Conservation (phyloP, 2,329 filamentous ascomycete genomes). For the Aspergillus eucalypticola region DNA sequence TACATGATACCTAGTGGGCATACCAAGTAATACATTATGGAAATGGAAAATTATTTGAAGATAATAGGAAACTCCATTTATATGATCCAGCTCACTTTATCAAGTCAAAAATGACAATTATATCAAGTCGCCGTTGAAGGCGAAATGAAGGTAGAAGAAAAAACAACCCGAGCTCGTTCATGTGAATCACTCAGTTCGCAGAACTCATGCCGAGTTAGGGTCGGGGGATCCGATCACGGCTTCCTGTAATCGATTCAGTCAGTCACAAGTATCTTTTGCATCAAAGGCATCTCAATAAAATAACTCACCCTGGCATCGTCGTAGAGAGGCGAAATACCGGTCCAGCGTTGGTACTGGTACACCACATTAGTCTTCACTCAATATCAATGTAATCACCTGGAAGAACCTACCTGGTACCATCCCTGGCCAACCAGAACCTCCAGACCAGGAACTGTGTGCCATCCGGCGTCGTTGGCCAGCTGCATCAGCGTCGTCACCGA, state of each 20-base stretch:
- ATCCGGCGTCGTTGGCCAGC: conserved; percentile 73
- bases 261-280: not conserved
- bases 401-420: conserved; percentile 69
- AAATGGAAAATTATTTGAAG: too few relatives aligned
- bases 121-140: too few relatives aligned
- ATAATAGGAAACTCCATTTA: too few relatives aligned
- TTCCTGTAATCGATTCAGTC: not conserved
- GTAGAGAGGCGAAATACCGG: conserved; percentile 74
- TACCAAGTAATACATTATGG: too few relatives aligned
- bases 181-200: too few relatives aligned
- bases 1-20: too few relatives aligned
- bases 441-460: conserved; percentile 80
- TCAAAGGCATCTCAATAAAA: not conserved
- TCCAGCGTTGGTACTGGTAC: conserved; percentile 76
- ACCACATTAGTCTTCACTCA: not conserved
- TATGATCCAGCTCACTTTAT: too few relatives aligned
- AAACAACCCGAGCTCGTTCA: too few relatives aligned
- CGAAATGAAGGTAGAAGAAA: too few relatives aligned
- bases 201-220: conserved; percentile 1
- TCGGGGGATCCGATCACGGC: conserved; percentile 3
- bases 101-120: too few relatives aligned
- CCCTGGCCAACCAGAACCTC: conserved; percentile 89
- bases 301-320: conserved; percentile 60
- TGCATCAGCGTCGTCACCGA: conserved; percentile 80
- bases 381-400: conserved; percentile 13